Conservation (phyloP, 2,329 filamentous ascomycete species). For the Alternaria incomplexa region DNA sequence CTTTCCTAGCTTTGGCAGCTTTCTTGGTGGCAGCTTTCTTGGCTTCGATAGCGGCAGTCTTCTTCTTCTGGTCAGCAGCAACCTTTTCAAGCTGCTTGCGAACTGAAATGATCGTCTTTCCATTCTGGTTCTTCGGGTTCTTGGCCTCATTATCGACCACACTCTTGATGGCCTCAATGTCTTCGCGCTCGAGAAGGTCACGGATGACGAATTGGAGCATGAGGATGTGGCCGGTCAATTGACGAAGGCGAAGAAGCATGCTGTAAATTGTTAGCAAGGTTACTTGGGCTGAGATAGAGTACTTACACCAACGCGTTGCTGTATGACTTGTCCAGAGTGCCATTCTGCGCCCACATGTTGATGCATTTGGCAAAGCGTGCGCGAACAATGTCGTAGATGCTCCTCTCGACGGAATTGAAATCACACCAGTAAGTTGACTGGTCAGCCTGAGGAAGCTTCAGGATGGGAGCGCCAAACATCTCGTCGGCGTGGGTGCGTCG, state of each 20-base stretch:
- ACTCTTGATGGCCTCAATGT: conserved; percentile 53
- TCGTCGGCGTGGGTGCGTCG: conserved; percentile 61
- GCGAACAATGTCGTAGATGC: conserved; percentile 61
- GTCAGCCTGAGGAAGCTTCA: conserved; percentile 60
- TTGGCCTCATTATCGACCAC: conserved; percentile 34
- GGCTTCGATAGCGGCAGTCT: conserved; percentile 7
- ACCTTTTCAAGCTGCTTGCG: conserved; percentile 39
- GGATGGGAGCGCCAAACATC: conserved; percentile 60
- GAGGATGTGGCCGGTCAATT: conserved; percentile 59
- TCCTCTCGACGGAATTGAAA: conserved; percentile 60
- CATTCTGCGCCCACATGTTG: conserved; percentile 39
- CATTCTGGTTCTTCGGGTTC: conserved; percentile 9
- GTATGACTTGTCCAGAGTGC: conserved; percentile 43
- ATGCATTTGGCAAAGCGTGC: conserved; percentile 52
- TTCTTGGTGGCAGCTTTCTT: conserved; percentile 1
- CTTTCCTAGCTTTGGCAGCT: conserved; percentile 3
- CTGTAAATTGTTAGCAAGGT: conserved; percentile 3
- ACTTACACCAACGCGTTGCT: conserved; percentile 49
- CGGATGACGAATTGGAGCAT: conserved; percentile 55
- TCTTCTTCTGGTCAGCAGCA: conserved; percentile 22
- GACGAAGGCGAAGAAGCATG: conserved; percentile 59
- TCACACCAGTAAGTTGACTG: conserved; percentile 52
- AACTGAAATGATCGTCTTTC: conserved; percentile 31
- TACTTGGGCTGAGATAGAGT: too few relatives aligned
- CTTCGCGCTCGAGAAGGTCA: conserved; percentile 52